A percentile compares a stretch with the other conserved stretches of the same genome.
Evolutionary conservation across 768 basidiomycete species (phyloP).

Genomic region (Tylopilus rubrobrunneus): DNA sequence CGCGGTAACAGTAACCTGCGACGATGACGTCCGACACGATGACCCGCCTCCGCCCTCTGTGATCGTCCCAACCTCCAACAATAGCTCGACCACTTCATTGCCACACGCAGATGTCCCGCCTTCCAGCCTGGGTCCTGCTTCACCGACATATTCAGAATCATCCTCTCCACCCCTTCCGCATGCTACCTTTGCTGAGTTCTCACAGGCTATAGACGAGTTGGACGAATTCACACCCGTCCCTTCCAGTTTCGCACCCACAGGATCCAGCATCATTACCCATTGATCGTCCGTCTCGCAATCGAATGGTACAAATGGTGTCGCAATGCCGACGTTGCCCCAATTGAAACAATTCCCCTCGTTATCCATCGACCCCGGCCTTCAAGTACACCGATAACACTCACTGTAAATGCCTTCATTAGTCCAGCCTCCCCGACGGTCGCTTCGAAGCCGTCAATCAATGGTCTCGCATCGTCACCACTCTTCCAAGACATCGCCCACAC

Average conservation of each 20-base stretch:
- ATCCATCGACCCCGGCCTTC: slow-evolving; percentile 55
- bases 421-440: slow-evolving; percentile 56
- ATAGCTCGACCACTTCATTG: slow-evolving; percentile 37
- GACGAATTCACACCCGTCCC: slow-evolving; percentile 52
- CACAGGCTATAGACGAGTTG: slow-evolving; percentile 67
- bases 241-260: slow-evolving; percentile 42
- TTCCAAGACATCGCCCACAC: slow-evolving; percentile 27
- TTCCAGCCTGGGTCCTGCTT: slow-evolving; percentile 71
- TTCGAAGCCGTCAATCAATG: slow-evolving; percentile 40
- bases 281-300: slow-evolving; percentile 23
- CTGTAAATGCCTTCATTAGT: slow-evolving; percentile 52
- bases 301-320: slow-evolving; percentile 30
- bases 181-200: slow-evolving; percentile 52
- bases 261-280: slow-evolving; percentile 21
- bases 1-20: no score
- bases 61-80: slow-evolving; percentile 21
- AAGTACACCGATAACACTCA: slow-evolving; percentile 65
- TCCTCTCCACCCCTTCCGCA: slow-evolving; percentile 50
- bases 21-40: no score
- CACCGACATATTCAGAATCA: slow-evolving; percentile 66
- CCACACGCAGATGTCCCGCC: slow-evolving; percentile 68
- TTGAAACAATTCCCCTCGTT: slow-evolving; percentile 38
- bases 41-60: slow-evolving; percentile 15
- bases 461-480: slow-evolving; percentile 32
- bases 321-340: slow-evolving; percentile 30